Evolutionary conservation across 1,139 yeast species (phyloP).

Genomic region (Taphrina betulina): DNA sequence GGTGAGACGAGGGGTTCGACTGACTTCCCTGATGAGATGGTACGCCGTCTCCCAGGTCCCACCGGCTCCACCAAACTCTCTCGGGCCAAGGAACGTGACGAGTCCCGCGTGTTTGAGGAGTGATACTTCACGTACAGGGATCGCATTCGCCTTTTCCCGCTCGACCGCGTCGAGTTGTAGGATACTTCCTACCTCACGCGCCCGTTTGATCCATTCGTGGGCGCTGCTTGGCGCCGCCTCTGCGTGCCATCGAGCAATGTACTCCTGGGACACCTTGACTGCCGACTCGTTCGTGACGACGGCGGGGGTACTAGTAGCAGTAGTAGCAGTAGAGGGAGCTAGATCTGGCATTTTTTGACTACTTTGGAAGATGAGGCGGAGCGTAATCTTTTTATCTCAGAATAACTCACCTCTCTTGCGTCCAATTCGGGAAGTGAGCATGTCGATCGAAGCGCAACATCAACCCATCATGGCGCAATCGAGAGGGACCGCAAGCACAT

Average conservation of each 20-base stretch:
- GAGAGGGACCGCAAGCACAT: too few species aligned
- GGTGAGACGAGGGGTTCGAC: too few species aligned
- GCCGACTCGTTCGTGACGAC: neutral
- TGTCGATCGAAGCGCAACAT: neutral
- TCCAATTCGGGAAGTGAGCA: neutral
- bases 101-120: constrained; percentile 6
- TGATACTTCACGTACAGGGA: constrained; percentile 3
- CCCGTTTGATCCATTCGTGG: neutral
- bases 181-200: neutral
- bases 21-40: constrained; percentile 4
- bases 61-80: constrained; percentile 6
- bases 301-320: neutral
- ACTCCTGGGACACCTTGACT: neutral
- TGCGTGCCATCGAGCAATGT: neutral
- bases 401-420: neutral
- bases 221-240: neutral
- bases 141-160: constrained; percentile 1
- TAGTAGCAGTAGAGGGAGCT: too few species aligned
- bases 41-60: constrained; percentile 9
- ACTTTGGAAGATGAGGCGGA: too few species aligned
- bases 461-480: too few species aligned
- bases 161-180: constrained; percentile 1
- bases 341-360: too few species aligned
- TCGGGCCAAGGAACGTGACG: constrained; percentile 2
- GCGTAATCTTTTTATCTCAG: too few species aligned